Base-by-base conservation (phyloP, 2,329 filamentous ascomycete genomes). In the Colletotrichum navitas region DNA sequence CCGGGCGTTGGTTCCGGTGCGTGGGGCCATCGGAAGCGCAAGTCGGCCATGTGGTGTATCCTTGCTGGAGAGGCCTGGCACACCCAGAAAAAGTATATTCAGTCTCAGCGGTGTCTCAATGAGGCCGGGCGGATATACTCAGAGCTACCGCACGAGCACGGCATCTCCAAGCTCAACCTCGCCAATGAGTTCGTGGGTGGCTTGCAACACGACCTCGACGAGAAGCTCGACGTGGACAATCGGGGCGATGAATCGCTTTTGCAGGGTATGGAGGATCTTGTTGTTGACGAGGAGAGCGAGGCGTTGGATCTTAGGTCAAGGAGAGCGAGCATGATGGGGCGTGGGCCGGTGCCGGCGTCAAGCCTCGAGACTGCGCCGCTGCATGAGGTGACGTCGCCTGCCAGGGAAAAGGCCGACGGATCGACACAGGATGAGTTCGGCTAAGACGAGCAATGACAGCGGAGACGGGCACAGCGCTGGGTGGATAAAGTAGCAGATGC, bases 41-140 rank as follows among this genome's bases (percentile, higher is more conserved):
- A 98, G 84, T 93, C 95, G 2, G 96, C 93, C 0, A 88, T 97
- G 74, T 99, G 95, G 95, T 92, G 91, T 75, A 87, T 96, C 29
- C 86, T 97, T 49, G 92, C 93, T 1, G 91, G 94, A 0, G 93
- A 97, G 76, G 88, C 91, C 1, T 99, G 96, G 96, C 85, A 95
- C 66, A 88, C 88, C 62, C 88, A 95, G 73, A 90, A 88, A 43
- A 95, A 95, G 78, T 90, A 90, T 64, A 89, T 92, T 18, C 93
- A 97, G 77, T 93, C 94, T 0, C 93, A 94, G 75, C 87, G 89
- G 69, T 94, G 93, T 74, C 86, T 98, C 1, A 90, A 93, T 60
- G 90, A 92, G 74, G 93, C 93, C 3, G 82, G 84, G 36, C 83
- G 80, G 60, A 87, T 85, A 76, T 91, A 91, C 77, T 82, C 83